Evolutionary conservation across 2,329 filamentous ascomycete species (phyloP), one percentile per base, ranked within the genome.

Genomic region (Alternaria alternata): DNA sequence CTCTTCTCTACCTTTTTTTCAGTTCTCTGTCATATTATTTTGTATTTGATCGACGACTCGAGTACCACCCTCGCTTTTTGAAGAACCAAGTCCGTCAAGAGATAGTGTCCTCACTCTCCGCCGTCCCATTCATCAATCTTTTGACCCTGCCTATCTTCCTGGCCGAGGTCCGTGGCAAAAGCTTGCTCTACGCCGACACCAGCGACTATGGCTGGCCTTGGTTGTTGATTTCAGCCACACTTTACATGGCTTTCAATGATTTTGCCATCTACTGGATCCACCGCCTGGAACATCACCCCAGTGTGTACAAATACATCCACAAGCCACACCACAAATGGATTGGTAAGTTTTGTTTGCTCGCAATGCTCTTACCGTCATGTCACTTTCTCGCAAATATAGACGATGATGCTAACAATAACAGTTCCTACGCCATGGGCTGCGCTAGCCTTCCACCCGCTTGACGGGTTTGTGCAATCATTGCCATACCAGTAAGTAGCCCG

Each of bases 281-380:
- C 34, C 55, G 55, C 55, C 55, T 58, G 18, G 55, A 58, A 47
- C 55, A 58, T 34, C 55, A 58, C 49, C 55, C 55, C 7, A 58
- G 55, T 32, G 55, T 58, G 2, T 58, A 58, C 55, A 58, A 58
- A 20, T 58, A 58, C 42, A 58, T 58, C 20, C 55, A 58, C 24
- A 58, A 58, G 49, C 55, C 55, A 46, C 55, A 58, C 41, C 55
- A 58, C 42, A 58, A 58, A 54, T 58, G 55, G 55, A 58, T 58
- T 28, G 55, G 55, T 58, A 53, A 26, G 55, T 58, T 14, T 30
- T 11, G 2, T 30, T 30, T 18, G 22, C 28, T 24, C 5, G 11
- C 32, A 2, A 7, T 22, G 2, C 20, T 20, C 9, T 30, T 22
- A 42, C 20, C 3, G 7, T 14, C 12, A 7, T 24, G 14, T 42